phyloP scores from a whole-genome alignment of 2,329 filamentous ascomycete species.

The Fusarium torulosum region DNA sequence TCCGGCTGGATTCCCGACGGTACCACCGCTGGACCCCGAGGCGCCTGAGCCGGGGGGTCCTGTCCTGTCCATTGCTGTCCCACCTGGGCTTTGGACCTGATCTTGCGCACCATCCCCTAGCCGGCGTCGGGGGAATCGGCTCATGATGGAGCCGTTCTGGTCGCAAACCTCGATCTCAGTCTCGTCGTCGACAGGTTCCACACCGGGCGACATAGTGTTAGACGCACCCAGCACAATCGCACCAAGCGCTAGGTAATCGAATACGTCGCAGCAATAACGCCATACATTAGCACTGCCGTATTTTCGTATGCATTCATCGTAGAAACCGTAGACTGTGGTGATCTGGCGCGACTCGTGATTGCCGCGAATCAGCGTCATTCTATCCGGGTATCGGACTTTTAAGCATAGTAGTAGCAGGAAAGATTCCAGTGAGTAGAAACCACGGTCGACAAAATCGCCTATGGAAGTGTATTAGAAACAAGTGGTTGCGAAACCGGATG shows the following conservation, averaged over 20 bases:
- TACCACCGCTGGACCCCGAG: conserved; percentile 74
- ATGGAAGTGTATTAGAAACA: conserved; percentile 26
- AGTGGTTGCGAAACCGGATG: neutral
- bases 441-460: conserved; percentile 97
- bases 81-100: conserved; percentile 47
- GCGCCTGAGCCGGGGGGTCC: conserved; percentile 86
- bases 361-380: conserved; percentile 94
- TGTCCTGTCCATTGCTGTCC: conserved; percentile 55
- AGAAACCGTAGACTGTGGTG: conserved; percentile 97
- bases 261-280: conserved; percentile 97
- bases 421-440: conserved; percentile 97
- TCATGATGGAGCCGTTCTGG: conserved; percentile 82
- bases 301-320: conserved; percentile 95
- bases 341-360: conserved; percentile 98
- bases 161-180: conserved; percentile 95
- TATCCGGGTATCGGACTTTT: conserved; percentile 96
- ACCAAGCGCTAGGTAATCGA: conserved; percentile 93
- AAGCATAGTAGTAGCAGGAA: conserved; percentile 95
- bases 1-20: conserved; percentile 76
- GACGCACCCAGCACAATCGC: conserved; percentile 92
- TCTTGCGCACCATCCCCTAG: conserved; percentile 45
- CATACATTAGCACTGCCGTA: conserved; percentile 98
- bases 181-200: conserved; percentile 72
- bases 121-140: conserved; percentile 72
- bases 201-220: conserved; percentile 66